Evolutionary conservation across 208 protist genomes (phyloP), one percentile per base, ranked within the genome.

Genomic region (Jaenimonas drosophilae): DNA sequence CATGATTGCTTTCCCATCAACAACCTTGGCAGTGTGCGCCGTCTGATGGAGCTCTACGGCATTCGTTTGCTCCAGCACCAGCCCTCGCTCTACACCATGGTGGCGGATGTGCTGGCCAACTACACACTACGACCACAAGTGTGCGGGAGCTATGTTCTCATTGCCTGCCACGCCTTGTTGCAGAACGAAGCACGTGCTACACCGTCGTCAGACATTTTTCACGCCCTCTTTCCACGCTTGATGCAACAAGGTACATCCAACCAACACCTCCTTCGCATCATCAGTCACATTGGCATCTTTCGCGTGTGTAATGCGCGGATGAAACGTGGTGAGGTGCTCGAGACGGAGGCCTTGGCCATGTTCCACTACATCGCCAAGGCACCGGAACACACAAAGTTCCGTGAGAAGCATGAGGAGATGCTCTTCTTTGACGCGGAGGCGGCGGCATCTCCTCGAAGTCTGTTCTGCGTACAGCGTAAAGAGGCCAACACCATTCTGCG

Each of bases 241-340:
- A 65, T 94, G 31, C 86, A 89, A 62, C 80, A 88, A 51, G 76
- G 76, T 42, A 82, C 70, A 2, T 89, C 78, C n/a, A 73, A 90
- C 59, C 86, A 94, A 58, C 81, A 94, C 54, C 54, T 94, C n/a
- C 63, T 94, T 25, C 86, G 86, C 41, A 80, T 91, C 48, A 88
- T 94, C 43, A 87, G 66, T 42, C 81, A 94, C 45, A 79, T 85
- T 42, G 81, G 78, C 5, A 55, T 94, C 24, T 64, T 81, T 49
- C 45, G 70, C 27, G 64, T 91, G 11, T 70, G 64, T 44, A 50
- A 55, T 31, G 66, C 44, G 14, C 67, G 65, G 27, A 20, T 60
- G 27, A 39, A 32, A n/a, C 52, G 57, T 30, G 68, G 64, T 24
- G 38, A 56, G 2, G 23, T 2, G 19, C 46, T 58, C 21, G n/a